Conservation (phyloP, 345 rosid species). For the Populus nigra region DNA sequence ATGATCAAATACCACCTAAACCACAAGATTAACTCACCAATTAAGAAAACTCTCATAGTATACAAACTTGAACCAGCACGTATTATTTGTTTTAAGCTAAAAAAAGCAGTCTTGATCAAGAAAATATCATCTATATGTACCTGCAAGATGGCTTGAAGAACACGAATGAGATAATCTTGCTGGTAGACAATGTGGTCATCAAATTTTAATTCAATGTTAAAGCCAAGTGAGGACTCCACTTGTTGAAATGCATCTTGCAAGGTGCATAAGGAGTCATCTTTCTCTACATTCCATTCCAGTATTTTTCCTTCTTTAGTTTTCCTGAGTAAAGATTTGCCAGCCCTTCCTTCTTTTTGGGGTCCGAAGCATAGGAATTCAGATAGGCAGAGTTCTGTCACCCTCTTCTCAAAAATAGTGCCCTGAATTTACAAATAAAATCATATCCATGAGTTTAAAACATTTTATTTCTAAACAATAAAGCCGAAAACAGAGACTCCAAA, state of each 20-base stretch:
- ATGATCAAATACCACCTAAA: slow-evolving; percentile 58
- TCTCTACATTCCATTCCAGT: slow-evolving; percentile 60
- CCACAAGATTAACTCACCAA: neutral
- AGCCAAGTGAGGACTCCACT: slow-evolving; percentile 69
- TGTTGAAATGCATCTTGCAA: slow-evolving; percentile 71
- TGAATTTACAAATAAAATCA: slow-evolving; percentile 18
- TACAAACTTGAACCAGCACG: no score
- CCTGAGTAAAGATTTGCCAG: slow-evolving; percentile 57
- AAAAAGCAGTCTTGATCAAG: neutral
- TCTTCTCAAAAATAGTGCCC: slow-evolving; percentile 72
- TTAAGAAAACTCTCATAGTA: neutral
- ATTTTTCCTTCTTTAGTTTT: slow-evolving; percentile 76
- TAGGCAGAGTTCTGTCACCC: slow-evolving; percentile 66
- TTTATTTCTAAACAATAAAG: neutral
- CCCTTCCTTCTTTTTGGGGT: slow-evolving; percentile 55
- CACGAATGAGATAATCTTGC: slow-evolving; percentile 52
- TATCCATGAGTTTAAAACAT: neutral
- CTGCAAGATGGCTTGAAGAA: slow-evolving; percentile 60
- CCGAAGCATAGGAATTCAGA: slow-evolving; percentile 76
- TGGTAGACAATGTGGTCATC: slow-evolving; percentile 73
- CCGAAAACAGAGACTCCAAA: neutral
- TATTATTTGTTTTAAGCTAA: neutral
- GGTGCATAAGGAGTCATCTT: slow-evolving; percentile 73
- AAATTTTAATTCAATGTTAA: slow-evolving; percentile 87
- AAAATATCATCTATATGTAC: slow-evolving; percentile 19